These are phyloP conservation scores for Allium fistulosum DNA, from an alignment of 106 monocot genomes.

Conservation along the genomic window DNA sequence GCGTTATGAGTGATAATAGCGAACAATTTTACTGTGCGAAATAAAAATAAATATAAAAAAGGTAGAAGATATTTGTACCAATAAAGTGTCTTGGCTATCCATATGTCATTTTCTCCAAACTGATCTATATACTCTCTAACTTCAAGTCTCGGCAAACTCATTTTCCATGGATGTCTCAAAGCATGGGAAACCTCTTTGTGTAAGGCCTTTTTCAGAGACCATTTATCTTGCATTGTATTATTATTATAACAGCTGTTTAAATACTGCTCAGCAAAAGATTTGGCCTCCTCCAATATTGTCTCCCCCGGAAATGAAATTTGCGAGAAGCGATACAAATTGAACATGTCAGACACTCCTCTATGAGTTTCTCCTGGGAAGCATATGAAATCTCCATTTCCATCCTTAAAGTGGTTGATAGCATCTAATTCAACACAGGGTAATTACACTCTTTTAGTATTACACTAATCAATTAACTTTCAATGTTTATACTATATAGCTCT, in stretches of 20 bases:
- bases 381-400: slow-evolving; percentile 12
- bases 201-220: slow-evolving; percentile 24
- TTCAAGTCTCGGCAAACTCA: slow-evolving; percentile 15
- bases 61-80: neutral
- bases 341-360: slow-evolving; percentile 30
- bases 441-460: no score
- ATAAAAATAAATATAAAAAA: no score
- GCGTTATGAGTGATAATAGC: neutral
- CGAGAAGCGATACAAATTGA: slow-evolving; percentile 26
- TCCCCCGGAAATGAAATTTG: slow-evolving; percentile 32
- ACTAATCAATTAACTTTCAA: no score
- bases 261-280: slow-evolving; percentile 8
- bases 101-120: slow-evolving; percentile 20
- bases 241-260: slow-evolving; percentile 6
- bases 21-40: no score
- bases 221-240: slow-evolving; percentile 15
- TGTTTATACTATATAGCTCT: no score
- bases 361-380: slow-evolving; percentile 25
- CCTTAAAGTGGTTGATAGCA: slow-evolving; percentile 15
- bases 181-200: slow-evolving; percentile 13
- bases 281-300: slow-evolving; percentile 27
- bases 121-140: slow-evolving; percentile 18
- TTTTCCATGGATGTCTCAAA: slow-evolving; percentile 16
- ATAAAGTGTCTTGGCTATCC: slow-evolving; percentile 10
- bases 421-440: neutral